Evolutionary conservation across 208 protist genomes (phyloP), one percentile per base, ranked within the genome.

Genomic region (Leishmania major): DNA sequence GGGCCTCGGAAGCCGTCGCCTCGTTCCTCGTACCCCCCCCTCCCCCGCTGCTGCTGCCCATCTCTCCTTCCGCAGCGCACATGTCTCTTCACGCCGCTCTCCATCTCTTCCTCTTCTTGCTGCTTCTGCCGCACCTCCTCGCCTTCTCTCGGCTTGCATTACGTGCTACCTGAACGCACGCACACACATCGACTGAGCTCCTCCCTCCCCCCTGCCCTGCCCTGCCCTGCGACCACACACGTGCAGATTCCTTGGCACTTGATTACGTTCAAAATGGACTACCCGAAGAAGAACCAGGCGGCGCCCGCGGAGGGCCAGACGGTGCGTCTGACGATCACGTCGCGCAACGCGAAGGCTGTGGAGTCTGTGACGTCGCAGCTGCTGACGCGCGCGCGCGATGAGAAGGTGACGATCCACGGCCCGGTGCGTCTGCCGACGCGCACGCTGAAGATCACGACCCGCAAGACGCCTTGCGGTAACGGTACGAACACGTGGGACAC

Each of bases 401-500:
- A 99, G 91, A 95, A 98, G 77, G 90, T 99, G 78, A 93, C 90
- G 86, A 97, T 99, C 83, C 98, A 98, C 84, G 99, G 99, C 71
- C 99, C 99, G 81, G 96, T 99, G 84, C 99, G 99, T 86, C 95
- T 99, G 75, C 99, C 99, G 77, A 99, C 99, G 83, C 99, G 99
- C 90, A 93, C 92, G 72, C 97, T 99, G 84, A 95, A 94, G 83
- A 98, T 99, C 85, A 99, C 99, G 66, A 99, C 98, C 82, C 94
- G 99, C 88, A 99, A 99, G 93, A 99, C 99, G 73, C 99, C 99
- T 84, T 99, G 99, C 97, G 99, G 99, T 99, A 99, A 99, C 92
- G 99, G 99, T 98, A 99, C 99, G 84, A 99, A 99, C 92, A 99
- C 99, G 67, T 99, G 98, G 98, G 99, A 99, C 91, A 95, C 96